A percentile compares a stretch with the other conserved stretches of the same genome.
These are phyloP conservation scores for Irpex sp. DNA, from an alignment of 1,284 basidiomycete genomes.

Conservation along the genomic window DNA sequence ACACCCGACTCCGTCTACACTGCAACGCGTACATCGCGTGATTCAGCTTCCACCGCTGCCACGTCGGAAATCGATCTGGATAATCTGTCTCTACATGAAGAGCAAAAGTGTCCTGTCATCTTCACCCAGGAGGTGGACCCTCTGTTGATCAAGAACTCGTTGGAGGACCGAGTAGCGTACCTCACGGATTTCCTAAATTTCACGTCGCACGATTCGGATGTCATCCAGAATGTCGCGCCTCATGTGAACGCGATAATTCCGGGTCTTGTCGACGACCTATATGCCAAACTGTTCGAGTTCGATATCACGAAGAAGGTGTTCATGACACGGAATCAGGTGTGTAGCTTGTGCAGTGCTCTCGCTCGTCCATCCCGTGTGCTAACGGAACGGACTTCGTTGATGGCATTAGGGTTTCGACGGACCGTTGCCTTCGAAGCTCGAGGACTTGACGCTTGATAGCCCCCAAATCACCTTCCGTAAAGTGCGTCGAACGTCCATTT, in stretches of 20 bases:
- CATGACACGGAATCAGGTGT: constrained; percentile 31
- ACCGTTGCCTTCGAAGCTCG: constrained; percentile 31
- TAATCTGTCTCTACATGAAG: not conserved
- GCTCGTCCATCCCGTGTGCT: not conserved
- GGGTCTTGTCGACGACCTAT: constrained; percentile 40
- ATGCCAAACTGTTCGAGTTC: constrained; percentile 44
- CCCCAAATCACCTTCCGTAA: constrained; percentile 47
- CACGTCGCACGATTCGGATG: constrained; percentile 36
- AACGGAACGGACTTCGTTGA: not conserved
- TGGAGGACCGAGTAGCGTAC: constrained; percentile 35
- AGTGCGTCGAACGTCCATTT: constrained; percentile 20
- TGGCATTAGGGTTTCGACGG: constrained; percentile 32
- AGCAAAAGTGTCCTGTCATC: constrained; percentile 19
- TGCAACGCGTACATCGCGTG: not conserved
- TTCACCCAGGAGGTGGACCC: constrained; percentile 31
- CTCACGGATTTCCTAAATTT: constrained; percentile 44
- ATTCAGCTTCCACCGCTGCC: not conserved
- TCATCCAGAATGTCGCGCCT: constrained; percentile 37
- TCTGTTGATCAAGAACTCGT: constrained; percentile 26
- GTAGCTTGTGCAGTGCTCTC: constrained; percentile 9
- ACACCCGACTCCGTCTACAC: not conserved
- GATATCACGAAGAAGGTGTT: constrained; percentile 44
- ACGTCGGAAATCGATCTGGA: not conserved
- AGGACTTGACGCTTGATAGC: constrained; percentile 39
- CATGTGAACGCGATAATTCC: constrained; percentile 41